Base-by-base conservation (phyloP, 1,284 basidiomycete genomes). In the Cryptococcus neoformans region DNA sequence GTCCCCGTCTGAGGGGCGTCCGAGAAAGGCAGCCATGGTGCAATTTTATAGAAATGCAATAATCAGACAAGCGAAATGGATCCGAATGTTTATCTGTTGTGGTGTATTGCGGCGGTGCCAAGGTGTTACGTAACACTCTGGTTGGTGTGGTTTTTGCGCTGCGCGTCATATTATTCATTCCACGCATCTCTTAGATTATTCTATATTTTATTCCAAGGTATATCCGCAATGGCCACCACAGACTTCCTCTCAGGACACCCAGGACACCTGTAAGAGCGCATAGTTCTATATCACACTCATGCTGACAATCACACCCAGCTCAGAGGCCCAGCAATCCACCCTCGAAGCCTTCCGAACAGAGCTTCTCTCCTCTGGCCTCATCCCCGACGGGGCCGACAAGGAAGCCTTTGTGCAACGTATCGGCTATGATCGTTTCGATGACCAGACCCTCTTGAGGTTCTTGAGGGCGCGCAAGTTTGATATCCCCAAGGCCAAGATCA, bases 391-490 rank as follows among this genome's bases (percentile, higher is more conserved):
- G 34, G 17, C 38, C 49, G 49, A 41, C 40, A 41, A 41, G 72
- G 70, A 12, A 62, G 28, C 28, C 28, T 28, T 75, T 49, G 62
- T 55, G 42, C 62, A 64, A 3, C 65, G 64, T 34, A 63, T 77
- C 36, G 76, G 72, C 47, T 80, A 80, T 58, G 85, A 88, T 74
- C 80, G 86, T 61, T 90, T 89, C 84, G 86, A 89, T 72, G 92
- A 95, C 79, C 81, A 86, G 21, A 84, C 82, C 42, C 80, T 95
- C 38, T 82, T 95, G 64, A 84, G 88, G 83, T 98, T 97, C 80
- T 81, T 98, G 60, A 85, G 95, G 40, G 95, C 95, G 5, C 84
- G 95, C 65, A 95, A 90, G 77, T 98, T 97, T 72, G 92, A 98
- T 79, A 75, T 96, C 4, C 73, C 78, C 45, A 87, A 86, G 70